These are phyloP conservation scores for Irineochytrium annulatum DNA, from an alignment of 192 early-diverging fungal genomes.

Conservation along the genomic window DNA sequence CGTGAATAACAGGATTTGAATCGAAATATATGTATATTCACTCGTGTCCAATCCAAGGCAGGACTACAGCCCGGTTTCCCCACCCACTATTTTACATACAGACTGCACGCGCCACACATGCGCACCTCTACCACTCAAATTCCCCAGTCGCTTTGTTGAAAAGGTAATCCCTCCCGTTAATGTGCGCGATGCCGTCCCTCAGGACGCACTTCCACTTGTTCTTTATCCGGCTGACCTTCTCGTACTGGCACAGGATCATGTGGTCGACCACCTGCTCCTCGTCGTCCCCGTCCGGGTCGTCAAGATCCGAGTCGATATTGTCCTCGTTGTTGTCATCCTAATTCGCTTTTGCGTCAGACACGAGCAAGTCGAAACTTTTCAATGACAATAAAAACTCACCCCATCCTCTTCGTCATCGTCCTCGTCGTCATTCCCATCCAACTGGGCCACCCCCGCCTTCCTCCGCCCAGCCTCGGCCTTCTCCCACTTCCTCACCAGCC, in stretches of 20 bases:
- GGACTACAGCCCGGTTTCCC: too few relatives aligned
- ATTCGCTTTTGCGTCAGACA: conserved; percentile 2
- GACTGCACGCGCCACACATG: too few relatives aligned
- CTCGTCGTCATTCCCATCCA: conserved; percentile 34
- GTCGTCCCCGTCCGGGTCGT: conserved; percentile 44
- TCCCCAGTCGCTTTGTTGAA: conserved; percentile 93
- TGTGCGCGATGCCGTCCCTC: conserved; percentile 92
- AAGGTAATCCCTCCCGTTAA: conserved; percentile 92
- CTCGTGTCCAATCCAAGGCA: too few relatives aligned
- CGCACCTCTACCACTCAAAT: conserved; percentile 85
- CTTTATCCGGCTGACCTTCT: conserved; percentile 82
- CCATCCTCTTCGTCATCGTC: conserved; percentile 49
- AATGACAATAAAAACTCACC: conserved; percentile 9
- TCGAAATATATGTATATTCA: too few relatives aligned
- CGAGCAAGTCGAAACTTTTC: neutral
- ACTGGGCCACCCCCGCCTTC: too few relatives aligned
- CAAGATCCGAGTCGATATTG: conserved; percentile 53
- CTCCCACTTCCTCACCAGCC: conserved; percentile 18
- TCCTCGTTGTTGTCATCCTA: conserved; percentile 33
- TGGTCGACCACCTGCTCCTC: conserved; percentile 23
- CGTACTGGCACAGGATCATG: conserved; percentile 49
- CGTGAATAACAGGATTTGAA: too few relatives aligned
- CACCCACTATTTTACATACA: too few relatives aligned
- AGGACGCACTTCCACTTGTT: conserved; percentile 99
- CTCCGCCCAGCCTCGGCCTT: too few relatives aligned